Percentiles rank a stretch among this genome's conserved stretches.
Conservation (phyloP, 495 filamentous ascomycete genomes). For the Margaritispora aquatica region DNA sequence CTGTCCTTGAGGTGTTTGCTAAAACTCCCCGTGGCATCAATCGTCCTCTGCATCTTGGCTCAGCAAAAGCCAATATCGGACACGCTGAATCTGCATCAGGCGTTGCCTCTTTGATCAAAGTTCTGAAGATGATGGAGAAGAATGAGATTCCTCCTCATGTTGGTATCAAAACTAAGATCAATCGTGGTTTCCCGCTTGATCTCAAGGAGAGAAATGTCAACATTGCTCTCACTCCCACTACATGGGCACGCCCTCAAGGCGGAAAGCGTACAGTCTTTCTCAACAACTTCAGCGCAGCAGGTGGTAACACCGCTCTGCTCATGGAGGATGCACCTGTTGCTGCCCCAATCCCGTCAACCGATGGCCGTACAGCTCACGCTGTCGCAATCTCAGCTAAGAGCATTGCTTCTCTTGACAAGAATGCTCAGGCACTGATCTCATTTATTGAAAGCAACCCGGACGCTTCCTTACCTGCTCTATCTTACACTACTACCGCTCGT, state of each 20-base stretch:
- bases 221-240: constrained; percentile 49
- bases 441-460: constrained; percentile 50
- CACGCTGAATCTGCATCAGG: constrained; percentile 89
- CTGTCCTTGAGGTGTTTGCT: constrained; percentile 76
- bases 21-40: constrained; percentile 56
- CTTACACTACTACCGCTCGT: constrained; percentile 80
- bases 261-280: constrained; percentile 55
- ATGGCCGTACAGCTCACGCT: constrained; percentile 46
- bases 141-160: constrained; percentile 78
- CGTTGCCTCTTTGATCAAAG: constrained; percentile 74
- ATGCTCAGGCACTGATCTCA: constrained; percentile 39
- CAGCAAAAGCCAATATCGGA: constrained; percentile 84
- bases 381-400: constrained; percentile 55
- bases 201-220: constrained; percentile 70
- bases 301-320: constrained; percentile 58
- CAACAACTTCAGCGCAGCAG: constrained; percentile 67
- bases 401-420: constrained; percentile 46
- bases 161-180: constrained; percentile 79
- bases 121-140: constrained; percentile 81
- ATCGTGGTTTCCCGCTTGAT: constrained; percentile 76
- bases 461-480: constrained; percentile 48
- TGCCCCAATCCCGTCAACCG: constrained; percentile 12
- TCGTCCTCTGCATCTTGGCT: constrained; percentile 72
- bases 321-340: constrained; percentile 47
- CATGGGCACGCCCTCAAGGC: constrained; percentile 57